Evolutionary conservation across 768 basidiomycete genomes (phyloP).

Genomic region (Rhodotorula sphaerocarpa): DNA sequence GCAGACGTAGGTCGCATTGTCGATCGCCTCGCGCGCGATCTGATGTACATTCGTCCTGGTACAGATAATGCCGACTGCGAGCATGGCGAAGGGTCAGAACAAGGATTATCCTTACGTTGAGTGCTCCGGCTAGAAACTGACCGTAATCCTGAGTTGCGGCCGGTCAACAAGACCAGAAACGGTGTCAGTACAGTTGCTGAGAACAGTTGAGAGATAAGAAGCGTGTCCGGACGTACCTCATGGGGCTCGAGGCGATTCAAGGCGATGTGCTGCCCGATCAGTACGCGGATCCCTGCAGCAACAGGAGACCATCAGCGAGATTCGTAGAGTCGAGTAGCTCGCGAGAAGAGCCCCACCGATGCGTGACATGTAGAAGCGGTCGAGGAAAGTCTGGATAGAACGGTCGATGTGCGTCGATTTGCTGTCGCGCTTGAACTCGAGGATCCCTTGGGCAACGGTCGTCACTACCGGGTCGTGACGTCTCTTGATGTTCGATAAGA

Average conservation of each 20-base stretch:
- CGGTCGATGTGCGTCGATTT: slow-evolving; percentile 55
- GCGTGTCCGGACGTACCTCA: slow-evolving; percentile 25
- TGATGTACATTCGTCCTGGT: slow-evolving; percentile 93
- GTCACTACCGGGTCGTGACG: slow-evolving; percentile 97
- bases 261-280: slow-evolving; percentile 76
- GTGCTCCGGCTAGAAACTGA: too few relatives aligned
- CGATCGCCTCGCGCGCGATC: slow-evolving; percentile 95
- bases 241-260: slow-evolving; percentile 78
- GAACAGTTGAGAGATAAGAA: not conserved
- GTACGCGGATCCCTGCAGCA: slow-evolving; percentile 61
- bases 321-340: not conserved
- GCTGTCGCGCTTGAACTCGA: slow-evolving; percentile 83
- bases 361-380: slow-evolving; percentile 91
- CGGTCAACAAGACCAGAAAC: too few relatives aligned
- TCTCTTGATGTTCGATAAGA: slow-evolving; percentile 78
- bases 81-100: slow-evolving; percentile 37
- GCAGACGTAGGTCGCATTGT: slow-evolving; percentile 77
- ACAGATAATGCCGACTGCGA: slow-evolving; percentile 96
- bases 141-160: slow-evolving; percentile 34
- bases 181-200: not conserved
- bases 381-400: slow-evolving; percentile 79
- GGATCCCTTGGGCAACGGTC: slow-evolving; percentile 84
- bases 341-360: slow-evolving; percentile 50
- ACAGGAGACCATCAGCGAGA: slow-evolving; percentile 17
- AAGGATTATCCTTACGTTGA: rapidly evolving